phyloP scores from a whole-genome alignment of 2,329 filamentous ascomycete species.

The Niveomyces coronatus region DNA sequence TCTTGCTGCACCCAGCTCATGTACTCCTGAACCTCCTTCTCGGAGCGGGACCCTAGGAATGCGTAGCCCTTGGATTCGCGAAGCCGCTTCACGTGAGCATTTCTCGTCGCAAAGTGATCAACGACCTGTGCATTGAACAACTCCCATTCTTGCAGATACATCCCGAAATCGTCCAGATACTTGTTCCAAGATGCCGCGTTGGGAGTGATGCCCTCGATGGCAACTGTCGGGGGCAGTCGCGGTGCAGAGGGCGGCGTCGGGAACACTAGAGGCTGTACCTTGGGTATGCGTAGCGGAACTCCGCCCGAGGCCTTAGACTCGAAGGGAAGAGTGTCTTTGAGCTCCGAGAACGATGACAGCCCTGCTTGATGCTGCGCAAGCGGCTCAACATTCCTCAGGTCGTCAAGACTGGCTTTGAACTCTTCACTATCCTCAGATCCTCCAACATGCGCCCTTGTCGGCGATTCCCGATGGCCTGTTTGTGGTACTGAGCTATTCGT shows the following conservation, averaged over 20 bases:
- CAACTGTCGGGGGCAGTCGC: conserved; percentile 32
- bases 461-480: conserved; percentile 13
- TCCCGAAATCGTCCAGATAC: conserved; percentile 43
- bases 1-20: conserved; percentile 53
- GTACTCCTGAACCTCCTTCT: conserved; percentile 46
- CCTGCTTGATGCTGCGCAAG: conserved; percentile 38
- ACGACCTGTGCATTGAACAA: conserved; percentile 42
- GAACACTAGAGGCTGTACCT: conserved; percentile 30
- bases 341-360: conserved; percentile 42
- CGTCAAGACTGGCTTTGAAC: conserved; percentile 42
- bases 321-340: conserved; percentile 48
- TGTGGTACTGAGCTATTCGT: conserved; percentile 15
- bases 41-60: conserved; percentile 34
- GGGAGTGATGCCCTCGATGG: conserved; percentile 33
- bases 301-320: conserved; percentile 38
- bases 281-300: conserved; percentile 26
- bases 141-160: conserved; percentile 41
- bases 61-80: conserved; percentile 31
- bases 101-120: conserved; percentile 44
- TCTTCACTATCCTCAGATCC: conserved; percentile 48
- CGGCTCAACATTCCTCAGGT: conserved; percentile 46
- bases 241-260: conserved; percentile 41
- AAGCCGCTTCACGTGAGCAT: conserved; percentile 29
- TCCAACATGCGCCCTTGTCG: conserved; percentile 25
- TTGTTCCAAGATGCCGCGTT: conserved; percentile 34